Evolutionary conservation across 352 stramenopile genomes (phyloP).

Genomic region (Globisporangium takayamanum): DNA sequence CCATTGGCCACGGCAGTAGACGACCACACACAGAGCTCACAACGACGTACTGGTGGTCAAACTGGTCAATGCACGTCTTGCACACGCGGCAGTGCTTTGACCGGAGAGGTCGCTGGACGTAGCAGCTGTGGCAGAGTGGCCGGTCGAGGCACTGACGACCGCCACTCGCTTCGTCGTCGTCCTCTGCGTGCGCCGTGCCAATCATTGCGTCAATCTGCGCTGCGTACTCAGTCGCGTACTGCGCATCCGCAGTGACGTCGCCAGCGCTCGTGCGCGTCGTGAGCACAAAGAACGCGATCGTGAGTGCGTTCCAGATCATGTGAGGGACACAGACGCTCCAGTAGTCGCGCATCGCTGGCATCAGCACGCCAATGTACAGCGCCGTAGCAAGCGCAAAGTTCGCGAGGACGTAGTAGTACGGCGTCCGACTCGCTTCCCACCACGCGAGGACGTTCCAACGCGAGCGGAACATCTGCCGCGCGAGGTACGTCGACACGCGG

Average conservation of each 20-base stretch:
- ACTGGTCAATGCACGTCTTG: conserved; percentile 92
- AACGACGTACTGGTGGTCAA: conserved; percentile 94
- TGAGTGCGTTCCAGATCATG: conserved; percentile 47
- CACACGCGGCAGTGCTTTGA: conserved; percentile 89
- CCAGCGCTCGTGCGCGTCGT: conserved; percentile 56
- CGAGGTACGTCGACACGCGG: conserved; percentile 51
- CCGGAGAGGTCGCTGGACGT: conserved; percentile 67
- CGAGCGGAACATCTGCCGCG: conserved; percentile 24
- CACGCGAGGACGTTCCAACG: conserved; percentile 65
- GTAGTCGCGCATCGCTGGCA: conserved; percentile 49
- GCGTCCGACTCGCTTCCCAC: conserved; percentile 48
- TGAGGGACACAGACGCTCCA: conserved; percentile 55
- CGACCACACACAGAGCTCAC: conserved; percentile 37
- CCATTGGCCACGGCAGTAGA: conserved; percentile 47
- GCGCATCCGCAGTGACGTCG: conserved; percentile 28
- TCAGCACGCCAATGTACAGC: conserved; percentile 45
- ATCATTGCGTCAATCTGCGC: conserved; percentile 49
- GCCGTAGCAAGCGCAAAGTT: conserved; percentile 39
- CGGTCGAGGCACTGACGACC: conserved; percentile 49
- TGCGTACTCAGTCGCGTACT: conserved; percentile 43
- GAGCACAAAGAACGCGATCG: conserved; percentile 61
- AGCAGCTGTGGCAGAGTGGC: conserved; percentile 79
- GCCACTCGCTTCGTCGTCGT: conserved; percentile 9
- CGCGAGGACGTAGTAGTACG: conserved; percentile 62
- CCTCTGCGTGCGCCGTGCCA: conserved; percentile 9